phyloP scores from a whole-genome alignment of 176 grass and related monocot species.

The Areca catechu region DNA sequence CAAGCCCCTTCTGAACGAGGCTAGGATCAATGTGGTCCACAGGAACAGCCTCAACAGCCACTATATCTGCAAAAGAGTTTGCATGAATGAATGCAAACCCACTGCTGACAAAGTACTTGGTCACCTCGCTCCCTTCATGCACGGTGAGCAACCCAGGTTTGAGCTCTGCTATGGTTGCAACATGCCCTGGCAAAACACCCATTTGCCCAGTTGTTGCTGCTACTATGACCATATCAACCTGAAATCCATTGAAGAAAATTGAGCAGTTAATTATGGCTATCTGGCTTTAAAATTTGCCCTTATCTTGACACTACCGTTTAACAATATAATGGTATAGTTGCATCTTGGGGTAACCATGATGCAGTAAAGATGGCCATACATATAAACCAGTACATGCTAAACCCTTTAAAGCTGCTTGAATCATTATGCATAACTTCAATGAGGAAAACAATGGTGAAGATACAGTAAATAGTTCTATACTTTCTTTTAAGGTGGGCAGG shows the following conservation, averaged over 20 bases:
- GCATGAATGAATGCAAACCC: conserved; percentile 93
- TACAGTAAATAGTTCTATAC: too few relatives aligned
- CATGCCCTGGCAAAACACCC: conserved; percentile 94
- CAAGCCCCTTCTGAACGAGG: conserved; percentile 66
- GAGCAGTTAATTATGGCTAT: too few relatives aligned
- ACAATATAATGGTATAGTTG: too few relatives aligned
- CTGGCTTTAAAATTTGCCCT: too few relatives aligned
- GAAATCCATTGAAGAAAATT: conserved; percentile 4
- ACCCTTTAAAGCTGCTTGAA: too few relatives aligned
- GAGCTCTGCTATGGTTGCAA: conserved; percentile 82
- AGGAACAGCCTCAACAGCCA: conserved; percentile 79
- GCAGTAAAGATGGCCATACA: too few relatives aligned
- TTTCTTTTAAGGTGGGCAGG: too few relatives aligned
- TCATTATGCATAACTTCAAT: too few relatives aligned
- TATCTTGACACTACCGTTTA: too few relatives aligned
- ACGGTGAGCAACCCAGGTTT: conserved; percentile 87
- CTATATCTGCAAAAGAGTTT: conserved; percentile 87
- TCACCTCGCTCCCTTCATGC: conserved; percentile 72
- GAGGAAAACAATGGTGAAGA: too few relatives aligned
- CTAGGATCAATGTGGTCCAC: conserved; percentile 61
- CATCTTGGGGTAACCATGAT: too few relatives aligned
- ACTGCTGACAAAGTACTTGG: conserved; percentile 92
- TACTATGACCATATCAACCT: conserved; percentile 97
- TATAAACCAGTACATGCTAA: too few relatives aligned
- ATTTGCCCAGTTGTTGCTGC: conserved; percentile 90